Evolutionary conservation across 2,329 filamentous ascomycete species (phyloP).

Genomic region (Hypoxylon sp.): DNA sequence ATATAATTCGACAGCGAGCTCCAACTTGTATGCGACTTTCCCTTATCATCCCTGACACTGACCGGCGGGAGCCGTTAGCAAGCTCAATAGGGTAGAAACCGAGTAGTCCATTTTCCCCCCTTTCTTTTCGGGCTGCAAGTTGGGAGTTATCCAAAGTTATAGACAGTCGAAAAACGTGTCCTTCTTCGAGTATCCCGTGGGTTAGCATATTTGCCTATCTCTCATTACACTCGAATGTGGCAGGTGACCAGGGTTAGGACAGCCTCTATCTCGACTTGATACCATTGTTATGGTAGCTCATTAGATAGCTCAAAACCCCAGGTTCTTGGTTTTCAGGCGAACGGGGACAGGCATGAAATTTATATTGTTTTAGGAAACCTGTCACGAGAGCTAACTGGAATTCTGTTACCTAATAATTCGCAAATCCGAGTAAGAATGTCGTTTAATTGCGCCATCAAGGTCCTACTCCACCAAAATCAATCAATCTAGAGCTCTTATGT

Average conservation of each 20-base stretch:
- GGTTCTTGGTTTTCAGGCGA: slow-evolving; percentile 6
- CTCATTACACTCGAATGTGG: slow-evolving; percentile 38
- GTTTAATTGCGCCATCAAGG: slow-evolving; percentile 44
- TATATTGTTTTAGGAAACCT: slow-evolving; percentile 40
- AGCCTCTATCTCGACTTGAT: slow-evolving; percentile 20
- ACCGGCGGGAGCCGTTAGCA: slow-evolving; percentile 16
- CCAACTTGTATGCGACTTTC: slow-evolving; percentile 43
- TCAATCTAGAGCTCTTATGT: slow-evolving; percentile 12
- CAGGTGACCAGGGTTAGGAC: slow-evolving; percentile 38
- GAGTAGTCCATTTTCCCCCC: slow-evolving; percentile 4
- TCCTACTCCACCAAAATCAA: slow-evolving; percentile 33
- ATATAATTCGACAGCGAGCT: slow-evolving; percentile 37
- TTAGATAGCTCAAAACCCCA: slow-evolving; percentile 28
- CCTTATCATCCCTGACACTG: slow-evolving; percentile 40
- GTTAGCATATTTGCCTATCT: slow-evolving; percentile 39
- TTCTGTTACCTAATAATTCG: slow-evolving; percentile 44
- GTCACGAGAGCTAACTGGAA: slow-evolving; percentile 35
- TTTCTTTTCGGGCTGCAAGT: background rate
- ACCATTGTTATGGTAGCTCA: slow-evolving; percentile 5
- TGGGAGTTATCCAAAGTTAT: slow-evolving; percentile 39
- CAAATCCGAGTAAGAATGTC: slow-evolving; percentile 41
- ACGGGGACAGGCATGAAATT: slow-evolving; percentile 19
- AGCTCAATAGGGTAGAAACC: slow-evolving; percentile 19
- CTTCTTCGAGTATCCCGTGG: slow-evolving; percentile 17
- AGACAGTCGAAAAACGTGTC: slow-evolving; percentile 24